Conservation (phyloP, 352 stramenopile species). For the Saprolegnia diclina region DNA sequence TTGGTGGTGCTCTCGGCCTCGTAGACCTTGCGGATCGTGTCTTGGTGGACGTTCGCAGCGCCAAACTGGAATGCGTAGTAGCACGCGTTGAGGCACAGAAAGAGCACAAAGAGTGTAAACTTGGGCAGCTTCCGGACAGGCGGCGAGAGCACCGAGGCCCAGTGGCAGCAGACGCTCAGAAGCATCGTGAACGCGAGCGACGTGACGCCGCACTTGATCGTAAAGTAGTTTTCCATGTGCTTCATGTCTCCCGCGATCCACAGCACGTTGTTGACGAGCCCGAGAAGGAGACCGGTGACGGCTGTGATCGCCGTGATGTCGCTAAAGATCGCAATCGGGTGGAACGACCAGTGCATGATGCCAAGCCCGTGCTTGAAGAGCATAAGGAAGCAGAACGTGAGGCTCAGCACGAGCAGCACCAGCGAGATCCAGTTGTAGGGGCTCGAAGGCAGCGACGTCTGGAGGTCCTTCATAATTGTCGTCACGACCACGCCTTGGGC, state of each 20-base stretch:
- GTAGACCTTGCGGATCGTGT: conserved; percentile 71
- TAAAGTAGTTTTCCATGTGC: conserved; percentile 67
- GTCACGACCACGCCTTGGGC: conserved; percentile 2
- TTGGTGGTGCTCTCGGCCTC: conserved; percentile 53
- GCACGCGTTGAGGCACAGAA: conserved; percentile 59
- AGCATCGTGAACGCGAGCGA: conserved; percentile 89
- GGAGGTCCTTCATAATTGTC: conserved; percentile 9
- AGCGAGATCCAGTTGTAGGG: conserved; percentile 87
- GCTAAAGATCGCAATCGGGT: conserved; percentile 78
- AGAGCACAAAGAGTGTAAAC: conserved; percentile 53
- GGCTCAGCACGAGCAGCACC: conserved; percentile 71
- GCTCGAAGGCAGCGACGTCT: conserved; percentile 32
- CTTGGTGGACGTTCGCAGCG: conserved; percentile 60
- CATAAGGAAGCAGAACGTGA: conserved; percentile 76
- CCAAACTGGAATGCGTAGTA: conserved; percentile 78
- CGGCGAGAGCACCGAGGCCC: conserved; percentile 76
- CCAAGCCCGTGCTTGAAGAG: conserved; percentile 72
- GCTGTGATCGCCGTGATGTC: conserved; percentile 83
- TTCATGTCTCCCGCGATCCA: conserved; percentile 34
- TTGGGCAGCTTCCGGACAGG: conserved; percentile 71
- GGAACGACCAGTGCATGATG: conserved; percentile 43
- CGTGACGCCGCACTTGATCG: conserved; percentile 67
- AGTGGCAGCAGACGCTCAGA: conserved; percentile 82
- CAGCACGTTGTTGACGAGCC: conserved; percentile 81
- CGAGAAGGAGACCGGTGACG: conserved; percentile 57